Evolutionary conservation across 1,139 yeast species (phyloP), one percentile per base, ranked within the genome.

Genomic region (Yamadazyma kanchanaburiensis): DNA sequence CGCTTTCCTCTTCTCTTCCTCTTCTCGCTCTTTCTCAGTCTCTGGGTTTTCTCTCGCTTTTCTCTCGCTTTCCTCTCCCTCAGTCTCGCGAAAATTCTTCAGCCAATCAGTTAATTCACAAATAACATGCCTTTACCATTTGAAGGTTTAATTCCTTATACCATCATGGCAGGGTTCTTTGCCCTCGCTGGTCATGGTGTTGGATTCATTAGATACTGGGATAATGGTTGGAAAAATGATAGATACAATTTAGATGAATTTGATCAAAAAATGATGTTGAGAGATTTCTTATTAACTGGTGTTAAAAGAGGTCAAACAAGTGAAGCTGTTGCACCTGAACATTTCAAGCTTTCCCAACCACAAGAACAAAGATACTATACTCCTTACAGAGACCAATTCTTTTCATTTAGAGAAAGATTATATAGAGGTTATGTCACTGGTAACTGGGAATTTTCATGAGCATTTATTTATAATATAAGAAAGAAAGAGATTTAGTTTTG

Each of bases 261-360:
- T 60, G 74, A 68, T 53, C 51, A 55, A 31, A 64, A 65, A 58
- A 67, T 78, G 74, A 65, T 76, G 62, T 81, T 78, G 45, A 70
- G 95, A 51, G 95, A 85, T 55, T 69, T 74, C 52, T 68, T 88
- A 43, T 63, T 85, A 48, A 85, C 94, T 8, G 94, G 94, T 15
- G 69, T 70, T 26, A 67, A 63, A 47, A 70, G 95, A 51, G 89
- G 81, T 15, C 94, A 84, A 54, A 58, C 72, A 30, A 78, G 76
- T 41, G 75, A 71, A 32, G 73, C 89, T 6, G 60, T 71, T 30
- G 95, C 95, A 8, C 88, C 89, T 22, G 89, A 81, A 41, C 73
- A 70, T 28, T 85, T 64, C 56, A 64, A 61, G 49, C 62, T 68
- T n/a, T 48, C 64, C 21, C 57, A 60, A 22, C 46, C 47, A 33